Percentiles rank a stretch among this genome's conserved stretches.
Evolutionary conservation across 345 rosid genomes (phyloP).

Genomic region (Dipteronia dyeriana): DNA sequence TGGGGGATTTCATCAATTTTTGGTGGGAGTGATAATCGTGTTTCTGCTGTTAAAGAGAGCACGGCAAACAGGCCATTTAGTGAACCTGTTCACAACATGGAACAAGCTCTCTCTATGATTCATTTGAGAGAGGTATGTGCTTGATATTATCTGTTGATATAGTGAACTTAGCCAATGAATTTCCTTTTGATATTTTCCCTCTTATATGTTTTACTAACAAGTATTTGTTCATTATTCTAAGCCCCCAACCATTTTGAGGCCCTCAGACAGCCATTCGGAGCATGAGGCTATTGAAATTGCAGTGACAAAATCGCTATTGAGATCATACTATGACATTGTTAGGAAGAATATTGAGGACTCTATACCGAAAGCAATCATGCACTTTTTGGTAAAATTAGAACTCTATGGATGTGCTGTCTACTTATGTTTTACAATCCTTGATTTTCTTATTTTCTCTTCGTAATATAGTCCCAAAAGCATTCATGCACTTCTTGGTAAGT

Average conservation of each 20-base stretch:
- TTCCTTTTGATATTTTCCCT: background rate
- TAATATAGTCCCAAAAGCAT: too few relatives aligned
- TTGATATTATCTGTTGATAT: slow-evolving; percentile 18
- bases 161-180: background rate
- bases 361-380: slow-evolving; percentile 96
- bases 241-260: slow-evolving; percentile 93
- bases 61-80: slow-evolving; percentile 43
- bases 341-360: slow-evolving; percentile 90
- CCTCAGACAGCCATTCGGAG: slow-evolving; percentile 84
- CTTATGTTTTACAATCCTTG: background rate
- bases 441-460: background rate
- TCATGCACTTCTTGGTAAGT: too few relatives aligned
- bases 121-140: slow-evolving; percentile 72
- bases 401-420: background rate
- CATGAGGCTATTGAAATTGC: slow-evolving; percentile 77
- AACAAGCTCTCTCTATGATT: slow-evolving; percentile 71
- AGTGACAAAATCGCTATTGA: slow-evolving; percentile 75
- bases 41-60: slow-evolving; percentile 61
- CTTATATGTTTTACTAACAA: slow-evolving; percentile 19
- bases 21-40: slow-evolving; percentile 68
- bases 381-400: slow-evolving; percentile 68
- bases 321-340: slow-evolving; percentile 93
- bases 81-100: slow-evolving; percentile 58
- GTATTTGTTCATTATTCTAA: slow-evolving; percentile 34
- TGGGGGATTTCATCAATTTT: slow-evolving; percentile 96